A percentile compares a stretch with the other conserved stretches of the same genome.
phyloP scores from a whole-genome alignment of 2,329 filamentous ascomycete genomes.

The Stagonosporopsis rhizophila region DNA sequence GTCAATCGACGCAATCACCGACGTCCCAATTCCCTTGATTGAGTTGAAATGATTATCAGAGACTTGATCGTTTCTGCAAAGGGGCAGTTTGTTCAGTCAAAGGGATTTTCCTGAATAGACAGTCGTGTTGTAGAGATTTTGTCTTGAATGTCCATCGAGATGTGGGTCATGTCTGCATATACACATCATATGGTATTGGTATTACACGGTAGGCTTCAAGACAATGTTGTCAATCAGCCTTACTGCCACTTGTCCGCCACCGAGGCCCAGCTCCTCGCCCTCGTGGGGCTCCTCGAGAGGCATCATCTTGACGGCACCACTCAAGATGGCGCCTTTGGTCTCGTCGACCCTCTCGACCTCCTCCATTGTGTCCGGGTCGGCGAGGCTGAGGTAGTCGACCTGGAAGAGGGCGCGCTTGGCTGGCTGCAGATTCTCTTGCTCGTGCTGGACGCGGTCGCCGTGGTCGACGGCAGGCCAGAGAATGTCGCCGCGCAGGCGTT shows the following conservation, averaged over 20 bases:
- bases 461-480: conserved; percentile 73
- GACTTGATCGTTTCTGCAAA: no score
- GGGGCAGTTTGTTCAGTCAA: no score
- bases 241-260: conserved; percentile 76
- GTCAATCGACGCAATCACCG: no score
- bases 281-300: conserved; percentile 73
- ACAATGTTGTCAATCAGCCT: conserved; percentile 95
- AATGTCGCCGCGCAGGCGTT: conserved; percentile 68
- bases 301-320: conserved; percentile 88
- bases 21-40: no score
- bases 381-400: conserved; percentile 90
- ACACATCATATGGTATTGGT: no score
- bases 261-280: conserved; percentile 75
- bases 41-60: no score
- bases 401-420: conserved; percentile 74
- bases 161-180: no score
- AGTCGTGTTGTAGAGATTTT: no score
- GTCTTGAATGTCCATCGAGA: no score
- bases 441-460: conserved; percentile 60
- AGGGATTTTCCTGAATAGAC: no score
- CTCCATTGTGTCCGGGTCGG: conserved; percentile 82
- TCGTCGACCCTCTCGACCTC: conserved; percentile 77
- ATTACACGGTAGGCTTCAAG: conserved; percentile 45
- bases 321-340: conserved; percentile 78
- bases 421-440: conserved; percentile 68